A percentile compares a stretch with the other conserved stretches of the same genome.
These are phyloP conservation scores for Penicillium roqueforti DNA, from an alignment of 495 filamentous ascomycete species.

Conservation along the genomic window DNA sequence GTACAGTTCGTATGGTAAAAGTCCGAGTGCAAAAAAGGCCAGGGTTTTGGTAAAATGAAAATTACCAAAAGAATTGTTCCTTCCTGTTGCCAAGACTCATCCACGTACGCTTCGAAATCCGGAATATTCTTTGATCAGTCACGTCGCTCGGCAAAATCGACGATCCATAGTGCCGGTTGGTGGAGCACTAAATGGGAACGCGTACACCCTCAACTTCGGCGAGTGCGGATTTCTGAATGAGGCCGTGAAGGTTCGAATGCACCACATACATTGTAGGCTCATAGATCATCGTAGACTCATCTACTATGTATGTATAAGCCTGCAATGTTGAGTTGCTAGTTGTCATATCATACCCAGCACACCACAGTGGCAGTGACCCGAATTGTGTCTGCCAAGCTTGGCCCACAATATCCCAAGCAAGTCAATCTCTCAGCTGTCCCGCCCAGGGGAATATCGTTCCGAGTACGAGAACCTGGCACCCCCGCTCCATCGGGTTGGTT, in stretches of 20 bases:
- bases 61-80: neutral
- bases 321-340: neutral
- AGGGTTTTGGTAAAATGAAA: neutral
- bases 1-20: neutral
- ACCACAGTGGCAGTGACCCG: neutral
- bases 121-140: neutral
- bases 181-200: conserved; percentile 18
- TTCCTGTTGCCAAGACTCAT: conserved; percentile 12
- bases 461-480: neutral
- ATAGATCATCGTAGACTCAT: neutral
- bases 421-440: neutral
- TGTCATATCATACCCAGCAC: neutral
- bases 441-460: neutral
- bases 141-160: conserved; percentile 3
- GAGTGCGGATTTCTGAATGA: conserved; percentile 9
- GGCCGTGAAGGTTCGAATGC: neutral
- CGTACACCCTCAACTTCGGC: conserved; percentile 17
- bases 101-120: conserved; percentile 4
- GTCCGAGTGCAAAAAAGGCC: neutral
- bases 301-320: neutral
- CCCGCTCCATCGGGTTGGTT: conserved; percentile 18
- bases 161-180: conserved; percentile 25
- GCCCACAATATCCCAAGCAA: neutral
- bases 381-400: neutral
- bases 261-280: neutral